These are phyloP conservation scores for Luzula sylvatica DNA, from an alignment of 176 grass and related monocot genomes.

Conservation along the genomic window DNA sequence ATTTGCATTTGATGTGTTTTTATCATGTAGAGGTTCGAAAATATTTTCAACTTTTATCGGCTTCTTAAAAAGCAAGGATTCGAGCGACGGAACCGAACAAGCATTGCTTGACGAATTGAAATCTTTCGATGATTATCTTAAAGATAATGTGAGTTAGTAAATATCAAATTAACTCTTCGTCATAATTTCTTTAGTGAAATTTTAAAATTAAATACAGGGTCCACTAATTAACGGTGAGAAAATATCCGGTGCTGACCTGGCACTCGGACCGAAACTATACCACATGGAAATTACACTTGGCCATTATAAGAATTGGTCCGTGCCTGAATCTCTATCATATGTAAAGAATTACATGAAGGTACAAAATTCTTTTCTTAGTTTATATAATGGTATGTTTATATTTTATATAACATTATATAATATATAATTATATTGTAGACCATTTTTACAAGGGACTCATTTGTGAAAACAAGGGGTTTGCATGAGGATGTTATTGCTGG, in stretches of 20 bases:
- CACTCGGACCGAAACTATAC: constrained; percentile 74
- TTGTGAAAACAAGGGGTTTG: constrained; percentile 65
- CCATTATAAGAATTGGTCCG: constrained; percentile 89
- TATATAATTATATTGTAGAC: constrained; percentile 35
- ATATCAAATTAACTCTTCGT: not conserved
- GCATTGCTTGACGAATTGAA: constrained; percentile 51
- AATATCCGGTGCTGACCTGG: constrained; percentile 71
- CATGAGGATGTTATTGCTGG: constrained; percentile 82
- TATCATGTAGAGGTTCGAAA: constrained; percentile 60
- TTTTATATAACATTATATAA: not conserved
- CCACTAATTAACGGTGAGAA: constrained; percentile 69
- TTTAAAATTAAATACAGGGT: constrained; percentile 35
- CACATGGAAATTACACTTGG: constrained; percentile 87
- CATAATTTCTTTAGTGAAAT: constrained; percentile 3
- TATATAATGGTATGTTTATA: not conserved
- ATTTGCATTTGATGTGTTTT: constrained; percentile 3
- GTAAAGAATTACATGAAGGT: constrained; percentile 83
- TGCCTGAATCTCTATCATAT: constrained; percentile 67
- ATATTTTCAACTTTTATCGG: constrained; percentile 82
- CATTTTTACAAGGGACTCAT: constrained; percentile 81
- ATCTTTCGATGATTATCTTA: constrained; percentile 57
- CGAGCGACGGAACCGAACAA: constrained; percentile 66
- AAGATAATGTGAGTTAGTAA: constrained; percentile 59
- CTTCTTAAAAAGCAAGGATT: constrained; percentile 88
- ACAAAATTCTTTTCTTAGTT: not conserved